Base-by-base conservation (phyloP, 345 rosid species). In the Melaleuca quinquenervia region DNA sequence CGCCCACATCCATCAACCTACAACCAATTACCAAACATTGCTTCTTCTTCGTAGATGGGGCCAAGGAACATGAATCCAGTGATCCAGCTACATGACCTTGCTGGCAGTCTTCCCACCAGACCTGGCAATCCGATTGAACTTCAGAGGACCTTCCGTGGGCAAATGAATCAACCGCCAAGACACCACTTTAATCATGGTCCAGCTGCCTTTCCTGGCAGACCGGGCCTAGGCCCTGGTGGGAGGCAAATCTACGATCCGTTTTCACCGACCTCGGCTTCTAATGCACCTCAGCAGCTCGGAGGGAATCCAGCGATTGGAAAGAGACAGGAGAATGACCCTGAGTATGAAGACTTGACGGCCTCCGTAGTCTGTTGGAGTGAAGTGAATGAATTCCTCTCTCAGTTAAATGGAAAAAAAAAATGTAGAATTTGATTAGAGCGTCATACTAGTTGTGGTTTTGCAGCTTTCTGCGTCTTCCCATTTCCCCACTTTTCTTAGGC, bases 231-330 rank as follows among this genome's bases (percentile, higher is more conserved):
- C 64, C 90, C 87, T 11, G 87, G 92, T 22, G 92, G 92, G 50
- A 95, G 85, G 64, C 99, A 94, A 89, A 88, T 92, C 52, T 97
- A 95, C 87, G 99, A 97, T 87, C 99, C 99, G 26, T 97, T 97
- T 83, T 95, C 96, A 26, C 99, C 98, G 24, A 89, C 97, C 32
- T 89, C 94, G 26, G 89, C 52, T 12, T 53, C 94, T 70, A 50
- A 82, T 44, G 90, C 85, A 75, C 85, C 92, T 83, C 94, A 89
- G 44, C 94, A 86, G 86, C 93, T 83, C 54, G 92, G 88, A 86
- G 91, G 84, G 58, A 87, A 84, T 84, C 18, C 54, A 7, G 84
- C 80, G 55, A 83, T 82, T 44, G 90, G 60, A 54, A 88, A 89
- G 86, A 95, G 89, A 58, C 90, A 86, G 75, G 96, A 92, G 83